These are phyloP conservation scores for Acrocalymma vagum DNA, from an alignment of 2,329 filamentous ascomycete genomes.

Conservation along the genomic window DNA sequence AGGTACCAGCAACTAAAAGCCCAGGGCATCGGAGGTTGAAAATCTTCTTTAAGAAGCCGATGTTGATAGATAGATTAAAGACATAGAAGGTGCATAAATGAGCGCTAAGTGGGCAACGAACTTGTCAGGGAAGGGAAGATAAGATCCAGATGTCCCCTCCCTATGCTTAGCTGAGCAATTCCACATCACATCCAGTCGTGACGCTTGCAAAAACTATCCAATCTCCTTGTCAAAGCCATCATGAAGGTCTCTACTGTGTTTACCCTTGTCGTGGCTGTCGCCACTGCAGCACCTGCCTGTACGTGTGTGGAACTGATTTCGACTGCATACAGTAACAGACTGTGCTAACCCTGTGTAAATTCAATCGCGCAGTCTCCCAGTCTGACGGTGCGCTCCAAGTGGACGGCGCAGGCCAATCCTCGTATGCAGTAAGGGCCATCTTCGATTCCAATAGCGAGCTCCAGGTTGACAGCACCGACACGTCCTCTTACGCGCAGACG, in stretches of 20 bases:
- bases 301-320: neutral
- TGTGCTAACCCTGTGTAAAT: neutral
- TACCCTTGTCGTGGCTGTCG: conserved; percentile 2
- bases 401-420: conserved; percentile 1
- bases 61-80: neutral
- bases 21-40: too few relatives aligned
- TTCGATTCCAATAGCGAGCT: conserved; percentile 6
- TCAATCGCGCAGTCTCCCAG: neutral
- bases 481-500: conserved; percentile 7
- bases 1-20: too few relatives aligned
- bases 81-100: conserved; percentile 1
- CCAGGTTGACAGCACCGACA: conserved; percentile 4
- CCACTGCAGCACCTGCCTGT: conserved; percentile 3
- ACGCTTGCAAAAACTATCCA: neutral
- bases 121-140: neutral
- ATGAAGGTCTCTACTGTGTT: conserved; percentile 1
- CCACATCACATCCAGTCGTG: too few relatives aligned
- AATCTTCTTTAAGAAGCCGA: neutral
- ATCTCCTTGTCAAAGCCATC: neutral
- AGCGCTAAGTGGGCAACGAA: neutral
- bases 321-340: conserved; percentile 1
- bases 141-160: conserved; percentile 3
- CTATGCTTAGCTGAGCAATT: too few relatives aligned
- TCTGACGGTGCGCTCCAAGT: conserved; percentile 2
- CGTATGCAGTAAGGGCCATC: conserved; percentile 3